phyloP scores from a whole-genome alignment of 2,329 filamentous ascomycete species.

The Botrytis medusae region DNA sequence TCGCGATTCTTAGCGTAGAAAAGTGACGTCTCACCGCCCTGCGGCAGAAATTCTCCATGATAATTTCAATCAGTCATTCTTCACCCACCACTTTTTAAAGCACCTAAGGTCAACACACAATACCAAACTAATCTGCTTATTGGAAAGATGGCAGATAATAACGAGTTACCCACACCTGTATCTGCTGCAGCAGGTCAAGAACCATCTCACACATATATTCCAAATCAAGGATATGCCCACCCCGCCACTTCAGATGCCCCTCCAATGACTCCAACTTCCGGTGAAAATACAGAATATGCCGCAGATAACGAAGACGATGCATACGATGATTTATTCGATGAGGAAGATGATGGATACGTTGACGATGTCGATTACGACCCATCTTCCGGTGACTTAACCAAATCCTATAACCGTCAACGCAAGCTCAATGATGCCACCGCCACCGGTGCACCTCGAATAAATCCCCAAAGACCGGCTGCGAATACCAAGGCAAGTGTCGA shows the following conservation, averaged over 20 bases:
- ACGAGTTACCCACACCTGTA: slow-evolving; percentile 19
- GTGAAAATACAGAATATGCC: slow-evolving; percentile 38
- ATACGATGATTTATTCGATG: slow-evolving; percentile 51
- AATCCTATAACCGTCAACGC: slow-evolving; percentile 80
- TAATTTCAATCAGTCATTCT: slow-evolving; percentile 19
- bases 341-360: slow-evolving; percentile 62
- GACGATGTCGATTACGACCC: slow-evolving; percentile 57
- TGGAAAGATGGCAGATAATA: slow-evolving; percentile 28
- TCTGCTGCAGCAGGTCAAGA: slow-evolving; percentile 44
- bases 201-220: slow-evolving; percentile 50
- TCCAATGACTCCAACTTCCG: slow-evolving; percentile 37
- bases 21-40: slow-evolving; percentile 14
- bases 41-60: slow-evolving; percentile 17
- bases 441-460: slow-evolving; percentile 60
- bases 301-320: slow-evolving; percentile 45
- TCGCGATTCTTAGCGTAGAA: slow-evolving; percentile 20
- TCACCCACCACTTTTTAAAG: not conserved
- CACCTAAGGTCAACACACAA: not conserved
- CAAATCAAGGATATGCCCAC: slow-evolving; percentile 49
- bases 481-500: slow-evolving; percentile 80
- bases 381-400: slow-evolving; percentile 69
- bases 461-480: slow-evolving; percentile 73
- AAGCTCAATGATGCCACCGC: slow-evolving; percentile 57
- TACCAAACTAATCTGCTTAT: not conserved
- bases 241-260: slow-evolving; percentile 40